A percentile compares a stretch with the other conserved stretches of the same genome.
Evolutionary conservation across 192 early-diverging fungal species (phyloP).

Genomic region (Coemansia sp.): DNA sequence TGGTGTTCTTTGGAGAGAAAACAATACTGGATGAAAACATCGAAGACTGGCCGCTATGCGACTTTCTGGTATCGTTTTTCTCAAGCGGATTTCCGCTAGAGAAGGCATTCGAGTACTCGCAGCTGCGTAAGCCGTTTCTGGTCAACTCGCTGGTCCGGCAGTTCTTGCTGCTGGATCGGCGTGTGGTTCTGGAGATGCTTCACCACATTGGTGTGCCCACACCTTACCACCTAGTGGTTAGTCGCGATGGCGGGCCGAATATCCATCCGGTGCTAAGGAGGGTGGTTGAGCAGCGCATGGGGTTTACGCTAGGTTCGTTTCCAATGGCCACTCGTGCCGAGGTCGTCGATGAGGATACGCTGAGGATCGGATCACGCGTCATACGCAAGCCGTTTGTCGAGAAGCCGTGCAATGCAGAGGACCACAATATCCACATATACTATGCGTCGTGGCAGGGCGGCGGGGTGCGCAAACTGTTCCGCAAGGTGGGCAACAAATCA

Average conservation of each 20-base stretch:
- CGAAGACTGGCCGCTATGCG: constrained; percentile 88
- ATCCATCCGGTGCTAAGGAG: constrained; percentile 58
- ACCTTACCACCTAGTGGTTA: constrained; percentile 73
- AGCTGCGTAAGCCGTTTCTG: constrained; percentile 80
- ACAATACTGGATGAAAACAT: constrained; percentile 93
- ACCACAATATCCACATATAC: constrained; percentile 98
- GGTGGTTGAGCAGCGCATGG: constrained; percentile 58
- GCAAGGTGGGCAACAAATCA: constrained; percentile 95
- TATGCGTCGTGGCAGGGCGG: constrained; percentile 81
- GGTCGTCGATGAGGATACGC: constrained; percentile 66
- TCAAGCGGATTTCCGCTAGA: constrained; percentile 89
- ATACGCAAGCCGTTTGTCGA: constrained; percentile 96
- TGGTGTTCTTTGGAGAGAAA: constrained; percentile 95
- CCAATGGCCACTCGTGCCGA: constrained; percentile 17
- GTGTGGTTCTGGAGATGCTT: constrained; percentile 83
- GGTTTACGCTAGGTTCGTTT: constrained; percentile 49
- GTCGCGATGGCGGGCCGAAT: constrained; percentile 66
- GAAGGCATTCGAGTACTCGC: constrained; percentile 90
- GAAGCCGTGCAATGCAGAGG: constrained; percentile 94
- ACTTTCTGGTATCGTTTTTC: constrained; percentile 97
- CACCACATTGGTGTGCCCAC: constrained; percentile 80
- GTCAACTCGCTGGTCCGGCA: constrained; percentile 93
- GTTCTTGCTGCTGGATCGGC: constrained; percentile 83
- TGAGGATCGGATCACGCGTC: constrained; percentile 65
- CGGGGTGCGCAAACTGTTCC: constrained; percentile 74